Base-by-base conservation (phyloP, 176 grass and related monocot species). In the Zea luxurians region DNA sequence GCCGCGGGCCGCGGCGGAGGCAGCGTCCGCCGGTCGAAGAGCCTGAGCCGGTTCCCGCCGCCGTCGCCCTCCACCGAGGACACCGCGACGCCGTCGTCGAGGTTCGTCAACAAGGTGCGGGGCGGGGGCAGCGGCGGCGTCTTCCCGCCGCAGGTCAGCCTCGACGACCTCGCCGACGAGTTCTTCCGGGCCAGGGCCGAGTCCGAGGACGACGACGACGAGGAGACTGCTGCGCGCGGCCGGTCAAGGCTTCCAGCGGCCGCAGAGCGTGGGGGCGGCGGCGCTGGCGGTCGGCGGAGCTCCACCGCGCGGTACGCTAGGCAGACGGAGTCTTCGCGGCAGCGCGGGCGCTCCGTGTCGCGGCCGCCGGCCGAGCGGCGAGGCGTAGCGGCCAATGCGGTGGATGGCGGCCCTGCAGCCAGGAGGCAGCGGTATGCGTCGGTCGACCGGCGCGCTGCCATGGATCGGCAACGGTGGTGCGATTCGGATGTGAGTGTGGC, bases 111-210 rank as follows among this genome's bases (percentile, higher is more conserved):
- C 77, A 94, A 92, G 89, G 63, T 82, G 70, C 34, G 91, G 45
- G 73, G 69, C 68, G 60, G 66, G 3, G 73, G 76, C 10, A 4
- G 6, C 49, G 4, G 20, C 10, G 37, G 13, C 5, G 35, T 66
- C 52, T 47, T 81, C 2, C 90, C 87, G 7, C 90, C 88, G 34
- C 92, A 91, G 52, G 57, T 96, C 88, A 95, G 96, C 86, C 84
- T 99, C 69, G 96, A 93, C 76, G 96, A 99, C 89, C 90, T 99
- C 40, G 96, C 90, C 7, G 90, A 99, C 37, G 96, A 99, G 82
- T 99, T 99, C 71, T 85, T 99, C 68, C 86, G 86, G 7, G 92
- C 92, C 61, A 76, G 96, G 83, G 96, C 82, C 12, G 92, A 99
- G 88, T 99, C 96, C 48, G 96, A 99, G 18, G 92, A 68, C 67